Conservation (phyloP, 192 early-diverging fungal genomes). For the Rhizophagus sp. region DNA sequence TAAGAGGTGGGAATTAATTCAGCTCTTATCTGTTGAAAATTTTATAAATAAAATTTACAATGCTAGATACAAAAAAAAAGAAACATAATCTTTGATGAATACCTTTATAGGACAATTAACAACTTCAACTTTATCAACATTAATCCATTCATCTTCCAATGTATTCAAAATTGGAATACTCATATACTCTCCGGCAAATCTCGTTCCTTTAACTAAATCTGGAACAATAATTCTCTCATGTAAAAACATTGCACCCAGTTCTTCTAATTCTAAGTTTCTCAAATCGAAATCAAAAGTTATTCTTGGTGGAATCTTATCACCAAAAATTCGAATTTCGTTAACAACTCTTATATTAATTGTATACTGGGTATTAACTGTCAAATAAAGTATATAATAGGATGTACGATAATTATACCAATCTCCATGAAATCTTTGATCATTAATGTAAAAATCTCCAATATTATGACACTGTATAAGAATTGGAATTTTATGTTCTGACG, state of each 20-base stretch:
- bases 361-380: constrained; percentile 52
- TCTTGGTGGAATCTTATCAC: constrained; percentile 47
- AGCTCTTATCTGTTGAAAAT: not conserved
- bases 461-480: constrained; percentile 48
- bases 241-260: constrained; percentile 28
- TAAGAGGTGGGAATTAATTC: not conserved
- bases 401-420: constrained; percentile 64
- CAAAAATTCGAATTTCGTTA: constrained; percentile 72
- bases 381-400: constrained; percentile 44
- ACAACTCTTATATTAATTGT: constrained; percentile 55
- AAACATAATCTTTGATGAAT: not conserved
- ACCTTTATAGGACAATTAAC: constrained; percentile 13
- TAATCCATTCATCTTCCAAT: constrained; percentile 18
- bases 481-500: constrained; percentile 1
- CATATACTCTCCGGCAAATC: constrained; percentile 39
- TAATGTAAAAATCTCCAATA: constrained; percentile 68
- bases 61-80: not conserved
- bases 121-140: constrained; percentile 26
- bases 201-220: constrained; percentile 33
- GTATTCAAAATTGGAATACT: constrained; percentile 40
- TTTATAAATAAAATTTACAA: not conserved
- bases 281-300: constrained; percentile 29
- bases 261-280: not conserved
- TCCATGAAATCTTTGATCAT: constrained; percentile 55
- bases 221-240: constrained; percentile 14